Base-by-base conservation (phyloP, 495 filamentous ascomycete genomes). In the Cetradonia linearis region DNA sequence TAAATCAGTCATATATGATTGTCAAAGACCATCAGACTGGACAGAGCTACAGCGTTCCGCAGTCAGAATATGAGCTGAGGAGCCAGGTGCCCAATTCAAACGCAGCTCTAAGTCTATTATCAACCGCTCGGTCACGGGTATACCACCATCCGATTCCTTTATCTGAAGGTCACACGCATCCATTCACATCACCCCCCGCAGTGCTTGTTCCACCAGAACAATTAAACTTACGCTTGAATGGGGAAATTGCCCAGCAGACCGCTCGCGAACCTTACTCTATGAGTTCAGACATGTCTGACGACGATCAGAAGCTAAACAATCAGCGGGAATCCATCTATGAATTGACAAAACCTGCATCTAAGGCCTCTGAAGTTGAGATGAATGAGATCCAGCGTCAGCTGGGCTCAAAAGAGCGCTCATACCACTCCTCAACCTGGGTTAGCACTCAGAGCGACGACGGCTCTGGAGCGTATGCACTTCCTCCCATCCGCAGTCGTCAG, bases 91-190 rank as follows among this genome's bases (percentile, higher is more conserved):
- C 67, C n/a, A n/a, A n/a, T n/a, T n/a, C n/a, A n/a, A n/a, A n/a
- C n/a, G n/a, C n/a, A n/a, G n/a, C n/a, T n/a, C n/a, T n/a, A 6
- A 59, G 62, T 55, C 33, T 27, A 34, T 46, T 14, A 28, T 30
- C 9, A 14, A 9, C 16, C 38, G 13, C 30, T 2, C 48, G 16
- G 34, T 30, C 25, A 46, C 37, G 37, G 33, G 49, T 40, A 10
- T 71, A 69, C 55, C 60, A 63, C 30, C 70, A 70, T 61, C 69
- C 71, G 31, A 59, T 33, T 33, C 71, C 68, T 13, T 56, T 70
- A 23, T 47, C 49, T 9, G 36, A 20, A 2, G 30, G 48, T n/a
- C 68, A 72, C 61, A 30, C 20, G 23, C 62, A 72, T 61, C 71
- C 71, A 0, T 69, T 74, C 55, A 63, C 42, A 13, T 63, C 66